Conservation (phyloP, 345 rosid genomes). For the Lumnitzera racemosa region DNA sequence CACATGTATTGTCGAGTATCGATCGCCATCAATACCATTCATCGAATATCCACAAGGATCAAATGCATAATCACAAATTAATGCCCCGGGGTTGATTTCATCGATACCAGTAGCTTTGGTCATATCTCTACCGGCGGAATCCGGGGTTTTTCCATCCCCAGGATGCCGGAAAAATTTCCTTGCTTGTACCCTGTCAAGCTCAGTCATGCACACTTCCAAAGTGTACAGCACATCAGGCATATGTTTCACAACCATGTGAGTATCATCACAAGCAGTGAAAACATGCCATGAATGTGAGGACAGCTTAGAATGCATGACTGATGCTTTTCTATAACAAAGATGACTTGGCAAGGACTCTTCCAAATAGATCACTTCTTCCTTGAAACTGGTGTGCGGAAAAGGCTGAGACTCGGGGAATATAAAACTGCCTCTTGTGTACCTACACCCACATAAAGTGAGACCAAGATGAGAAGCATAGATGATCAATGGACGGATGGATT, state of each 20-base stretch:
- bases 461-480: conserved; percentile 48
- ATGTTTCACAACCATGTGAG: conserved; percentile 8
- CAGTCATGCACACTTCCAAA: conserved; percentile 92
- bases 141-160: conserved; percentile 37
- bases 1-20: conserved; percentile 95
- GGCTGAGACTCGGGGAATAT: conserved; percentile 88
- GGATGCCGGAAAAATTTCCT: conserved; percentile 48
- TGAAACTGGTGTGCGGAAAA: conserved; percentile 77
- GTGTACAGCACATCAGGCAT: conserved; percentile 29
- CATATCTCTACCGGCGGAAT: conserved; percentile 67
- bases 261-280: conserved; percentile 50
- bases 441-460: conserved; percentile 49
- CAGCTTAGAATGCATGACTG: conserved; percentile 64
- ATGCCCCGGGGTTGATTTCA: conserved; percentile 53
- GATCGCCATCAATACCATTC: conserved; percentile 84
- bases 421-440: conserved; percentile 90
- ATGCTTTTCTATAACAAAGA: conserved; percentile 58
- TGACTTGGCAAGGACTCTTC: conserved; percentile 51
- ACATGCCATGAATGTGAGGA: conserved; percentile 82
- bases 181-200: conserved; percentile 61
- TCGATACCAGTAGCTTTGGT: conserved; percentile 65
- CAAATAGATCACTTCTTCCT: conserved; percentile 63
- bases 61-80: conserved; percentile 81
- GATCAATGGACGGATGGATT: conserved; percentile 78
- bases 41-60: conserved; percentile 99